Base-by-base conservation (phyloP, 1,284 basidiomycete genomes). In the Rhodotorula sp. region DNA sequence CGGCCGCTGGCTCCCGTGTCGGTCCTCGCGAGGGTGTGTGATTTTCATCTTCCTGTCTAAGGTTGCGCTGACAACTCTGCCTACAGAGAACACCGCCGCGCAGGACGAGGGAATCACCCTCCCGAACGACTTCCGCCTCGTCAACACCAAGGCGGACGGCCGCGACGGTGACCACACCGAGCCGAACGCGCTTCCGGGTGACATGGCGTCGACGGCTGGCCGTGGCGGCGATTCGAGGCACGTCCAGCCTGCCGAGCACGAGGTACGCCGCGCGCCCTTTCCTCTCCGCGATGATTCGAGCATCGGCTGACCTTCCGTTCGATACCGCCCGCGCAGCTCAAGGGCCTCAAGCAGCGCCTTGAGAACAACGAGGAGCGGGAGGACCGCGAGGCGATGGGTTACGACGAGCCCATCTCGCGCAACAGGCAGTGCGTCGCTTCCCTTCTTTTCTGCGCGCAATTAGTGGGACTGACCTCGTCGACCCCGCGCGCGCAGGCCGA, bases 311-410 rank as follows among this genome's bases (percentile, higher is more conserved):
- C 29, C 29, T 25, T 22, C 12, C 17, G 9, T n/a, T 41, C 17
- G 13, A 2, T 10, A 25, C 13, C 32, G 2, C 25, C 2, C 27
- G 13, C 3, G 32, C 54, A 64, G 62, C 15, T 34, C 12, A 55
- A 56, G 34, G 67, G 67, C 12, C 36, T 68, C 48, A 68, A 69
- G 63, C 63, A 64, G 46, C 57, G 70, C 25, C 66, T 72, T 50
- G 70, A 72, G 66, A 51, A 39, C 46, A 53, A 68, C 66, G 66
- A 61, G 34, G 70, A 72, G 70, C 58, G 64, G 7, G 66, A 27
- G 34, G 59, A 61, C 60, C 44, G 70, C 27, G 70, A 72, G 32
- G 63, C 63, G 13, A 34, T 12, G 7, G 70, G 70, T 19, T 63
- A 66, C 50, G 59, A 65, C 39, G 66, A 72, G 64, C 64, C 66